Conservation (phyloP, 2,329 filamentous ascomycete species). For the Hymenoscyphus albidus region DNA sequence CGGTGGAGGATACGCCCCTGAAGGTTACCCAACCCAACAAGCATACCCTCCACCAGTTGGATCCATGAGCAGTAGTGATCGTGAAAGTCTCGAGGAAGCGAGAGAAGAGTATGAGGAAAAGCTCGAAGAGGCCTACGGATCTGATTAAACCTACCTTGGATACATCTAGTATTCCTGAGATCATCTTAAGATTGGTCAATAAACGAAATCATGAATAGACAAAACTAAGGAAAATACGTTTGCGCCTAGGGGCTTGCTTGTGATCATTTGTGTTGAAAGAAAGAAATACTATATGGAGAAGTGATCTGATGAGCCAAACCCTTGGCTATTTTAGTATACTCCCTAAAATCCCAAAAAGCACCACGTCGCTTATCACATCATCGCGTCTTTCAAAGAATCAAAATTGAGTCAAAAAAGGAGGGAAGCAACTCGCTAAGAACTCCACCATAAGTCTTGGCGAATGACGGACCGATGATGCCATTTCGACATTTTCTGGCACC, state of each 20-base stretch:
- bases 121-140: slow-evolving; percentile 40
- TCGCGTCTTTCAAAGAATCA: background rate
- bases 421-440: background rate
- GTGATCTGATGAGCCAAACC: too few species aligned
- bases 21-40: slow-evolving; percentile 19
- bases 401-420: background rate
- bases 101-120: slow-evolving; percentile 33
- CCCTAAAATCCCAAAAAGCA: too few species aligned
- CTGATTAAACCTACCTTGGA: slow-evolving; percentile 5
- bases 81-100: slow-evolving; percentile 50
- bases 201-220: background rate
- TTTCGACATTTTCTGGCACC: slow-evolving; percentile 1
- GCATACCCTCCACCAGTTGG: slow-evolving; percentile 14
- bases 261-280: too few species aligned
- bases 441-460: background rate
- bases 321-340: too few species aligned
- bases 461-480: background rate
- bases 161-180: background rate
- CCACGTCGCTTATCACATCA: background rate
- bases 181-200: background rate
- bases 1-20: slow-evolving; percentile 5
- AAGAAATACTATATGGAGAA: too few species aligned
- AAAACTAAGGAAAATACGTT: background rate
- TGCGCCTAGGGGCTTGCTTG: background rate
- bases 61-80: slow-evolving; percentile 45